phyloP scores from a whole-genome alignment of 2,329 filamentous ascomycete species.

The Ilyonectria sp. region DNA sequence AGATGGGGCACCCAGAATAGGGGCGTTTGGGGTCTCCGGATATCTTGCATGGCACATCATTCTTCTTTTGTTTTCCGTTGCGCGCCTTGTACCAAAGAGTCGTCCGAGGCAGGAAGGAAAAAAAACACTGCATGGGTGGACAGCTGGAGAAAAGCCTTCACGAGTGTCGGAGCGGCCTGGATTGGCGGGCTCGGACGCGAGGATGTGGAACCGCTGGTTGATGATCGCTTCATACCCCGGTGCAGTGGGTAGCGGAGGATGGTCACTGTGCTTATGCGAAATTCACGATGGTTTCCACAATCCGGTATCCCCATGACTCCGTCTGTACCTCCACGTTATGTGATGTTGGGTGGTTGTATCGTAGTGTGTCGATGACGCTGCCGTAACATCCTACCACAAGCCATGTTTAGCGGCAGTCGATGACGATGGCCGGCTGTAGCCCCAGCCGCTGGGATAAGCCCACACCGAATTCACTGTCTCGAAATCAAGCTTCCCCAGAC shows the following conservation, averaged over 20 bases:
- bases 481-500: neutral
- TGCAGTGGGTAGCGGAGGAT: slow-evolving; percentile 64
- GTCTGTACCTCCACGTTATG: slow-evolving; percentile 26
- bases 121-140: slow-evolving; percentile 70
- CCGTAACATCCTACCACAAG: neutral
- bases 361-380: neutral
- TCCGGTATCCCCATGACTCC: slow-evolving; percentile 23
- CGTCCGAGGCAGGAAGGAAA: slow-evolving; percentile 57
- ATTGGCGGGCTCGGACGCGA: slow-evolving; percentile 63
- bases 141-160: slow-evolving; percentile 72
- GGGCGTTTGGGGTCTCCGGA: slow-evolving; percentile 85
- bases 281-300: slow-evolving; percentile 71
- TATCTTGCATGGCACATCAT: slow-evolving; percentile 80
- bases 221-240: slow-evolving; percentile 74
- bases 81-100: slow-evolving; percentile 63
- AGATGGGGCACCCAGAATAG: slow-evolving; percentile 76
- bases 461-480: neutral
- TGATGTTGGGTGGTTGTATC: slow-evolving; percentile 32
- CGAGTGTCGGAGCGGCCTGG: slow-evolving; percentile 64
- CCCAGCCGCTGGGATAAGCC: neutral
- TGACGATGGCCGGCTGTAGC: neutral
- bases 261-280: slow-evolving; percentile 72
- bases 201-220: slow-evolving; percentile 75
- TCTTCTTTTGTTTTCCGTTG: slow-evolving; percentile 63
- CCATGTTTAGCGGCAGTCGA: no score